Conservation (phyloP, 129 eudicot species). For the Centrapalus pauciflorus region DNA sequence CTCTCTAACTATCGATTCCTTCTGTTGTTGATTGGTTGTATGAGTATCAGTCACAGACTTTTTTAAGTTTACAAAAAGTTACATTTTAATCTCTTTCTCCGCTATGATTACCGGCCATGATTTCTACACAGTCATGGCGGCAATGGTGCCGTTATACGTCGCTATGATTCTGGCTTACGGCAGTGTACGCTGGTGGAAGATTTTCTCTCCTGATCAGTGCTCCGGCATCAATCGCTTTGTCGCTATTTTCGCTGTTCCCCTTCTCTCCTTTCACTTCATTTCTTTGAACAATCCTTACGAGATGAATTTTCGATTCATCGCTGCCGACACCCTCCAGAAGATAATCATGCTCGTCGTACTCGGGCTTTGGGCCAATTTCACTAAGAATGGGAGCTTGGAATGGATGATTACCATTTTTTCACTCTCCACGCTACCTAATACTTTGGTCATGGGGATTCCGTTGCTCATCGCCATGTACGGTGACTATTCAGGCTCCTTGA, state of each 20-base stretch:
- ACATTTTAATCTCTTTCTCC: no score
- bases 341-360: conserved; percentile 56
- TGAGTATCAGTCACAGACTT: conserved; percentile 1
- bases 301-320: conserved; percentile 79
- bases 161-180: conserved; percentile 96
- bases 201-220: conserved; percentile 85
- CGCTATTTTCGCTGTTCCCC: conserved; percentile 83
- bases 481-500: conserved; percentile 48
- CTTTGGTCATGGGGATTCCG: conserved; percentile 91
- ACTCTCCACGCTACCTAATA: conserved; percentile 65
- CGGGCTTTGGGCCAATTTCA: conserved; percentile 51
- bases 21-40: not conserved
- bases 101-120: conserved; percentile 82
- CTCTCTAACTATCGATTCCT: not conserved
- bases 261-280: conserved; percentile 83
- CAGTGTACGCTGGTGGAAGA: conserved; percentile 95
- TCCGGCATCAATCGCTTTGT: conserved; percentile 91
- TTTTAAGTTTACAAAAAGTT: no score
- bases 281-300: conserved; percentile 62
- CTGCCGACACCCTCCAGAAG: conserved; percentile 79
- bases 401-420: conserved; percentile 86
- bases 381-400: conserved; percentile 59
- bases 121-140: conserved; percentile 78
- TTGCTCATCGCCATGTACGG: conserved; percentile 87
- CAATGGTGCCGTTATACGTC: conserved; percentile 78